Base-by-base conservation (phyloP, 192 early-diverging fungal genomes). In the Mortierella antarctica region DNA sequence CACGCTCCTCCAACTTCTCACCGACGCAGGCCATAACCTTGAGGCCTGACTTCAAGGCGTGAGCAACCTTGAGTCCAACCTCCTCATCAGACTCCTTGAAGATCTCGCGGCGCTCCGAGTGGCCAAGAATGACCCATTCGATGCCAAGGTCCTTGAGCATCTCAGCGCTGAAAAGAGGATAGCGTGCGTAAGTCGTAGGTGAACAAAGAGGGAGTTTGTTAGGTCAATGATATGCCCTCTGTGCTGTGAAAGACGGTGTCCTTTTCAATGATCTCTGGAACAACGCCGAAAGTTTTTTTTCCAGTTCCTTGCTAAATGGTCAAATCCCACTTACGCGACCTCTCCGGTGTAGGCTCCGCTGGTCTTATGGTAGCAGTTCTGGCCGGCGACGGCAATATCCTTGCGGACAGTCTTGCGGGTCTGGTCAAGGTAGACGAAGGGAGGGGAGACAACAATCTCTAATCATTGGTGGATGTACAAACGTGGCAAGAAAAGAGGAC, bases 331-430 rank as follows among this genome's bases (percentile, higher is more conserved):
- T 65, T 83, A 90, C 90, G 89, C 92, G 88, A 96, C 93, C 85
- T 99, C 98, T 62, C 98, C 98, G 57, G 98, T 99, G 90, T 86
- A 99, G 57, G 98, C 98, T 65, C 98, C 98, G 80, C 89, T 93
- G 60, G 88, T 54, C 82, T 95, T 91, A 71, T 84, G 73, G 88
- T 93, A 97, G 84, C 92, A 88, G 93, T 99, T 99, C 86, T 99
- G 97, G 68, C 96, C 97, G 62, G 97, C 93, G 59, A 99, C 96
- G 61, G 89, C 92, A 76, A 98, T 91, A 57, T 94, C 92, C 73
- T 92, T 89, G 88, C 89, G 90, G 82, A 96, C 85, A 60, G 86
- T 78, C 77, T 89, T 80, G 68, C 93, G 91, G 65, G 95, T 93
- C 67, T 91, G 86, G 82, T 92, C 90, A 68, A 99, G 85, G 87